Conservation (phyloP, 306 rosid genomes). For the Urtica urens region DNA sequence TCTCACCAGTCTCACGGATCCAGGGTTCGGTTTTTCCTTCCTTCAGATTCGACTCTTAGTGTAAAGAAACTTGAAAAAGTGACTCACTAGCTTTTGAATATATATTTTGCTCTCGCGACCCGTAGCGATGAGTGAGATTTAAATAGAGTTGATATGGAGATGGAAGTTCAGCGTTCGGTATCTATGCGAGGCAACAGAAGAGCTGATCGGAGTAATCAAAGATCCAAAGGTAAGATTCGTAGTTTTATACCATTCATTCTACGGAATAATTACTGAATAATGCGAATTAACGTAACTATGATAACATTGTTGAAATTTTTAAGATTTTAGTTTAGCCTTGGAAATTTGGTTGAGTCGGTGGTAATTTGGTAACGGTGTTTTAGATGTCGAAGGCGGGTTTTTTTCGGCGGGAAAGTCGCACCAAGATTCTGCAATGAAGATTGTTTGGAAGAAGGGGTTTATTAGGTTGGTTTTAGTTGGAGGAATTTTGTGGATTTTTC, state of each 20-base stretch:
- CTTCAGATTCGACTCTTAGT: no score
- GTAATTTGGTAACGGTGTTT: slow-evolving; percentile 22
- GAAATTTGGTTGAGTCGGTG: slow-evolving; percentile 2
- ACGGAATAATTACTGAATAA: no score
- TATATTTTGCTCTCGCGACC: no score
- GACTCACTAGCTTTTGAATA: no score
- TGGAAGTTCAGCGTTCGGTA: slow-evolving; percentile 19
- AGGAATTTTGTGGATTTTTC: slow-evolving; percentile 87
- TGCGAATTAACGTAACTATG: no score
- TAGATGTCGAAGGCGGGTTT: slow-evolving; percentile 56
- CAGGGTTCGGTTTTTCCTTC: not conserved
- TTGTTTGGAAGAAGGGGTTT: slow-evolving; percentile 86
- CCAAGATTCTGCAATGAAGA: slow-evolving; percentile 62
- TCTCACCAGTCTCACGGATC: slow-evolving; percentile 2
- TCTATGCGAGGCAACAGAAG: slow-evolving; percentile 29
- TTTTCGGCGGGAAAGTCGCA: slow-evolving; percentile 39
- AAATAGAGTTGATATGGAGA: slow-evolving; percentile 24
- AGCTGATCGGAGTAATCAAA: slow-evolving; percentile 26
- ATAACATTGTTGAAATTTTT: not conserved
- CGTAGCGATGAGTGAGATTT: slow-evolving; percentile 21
- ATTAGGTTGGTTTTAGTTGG: slow-evolving; percentile 71
- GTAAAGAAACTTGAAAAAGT: no score
- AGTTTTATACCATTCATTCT: not conserved
- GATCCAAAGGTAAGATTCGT: slow-evolving; percentile 17
- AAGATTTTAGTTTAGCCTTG: not conserved